A percentile compares a stretch with the other conserved stretches of the same genome.
Conservation (phyloP, 129 eudicot genomes). For the Arctium minus region DNA sequence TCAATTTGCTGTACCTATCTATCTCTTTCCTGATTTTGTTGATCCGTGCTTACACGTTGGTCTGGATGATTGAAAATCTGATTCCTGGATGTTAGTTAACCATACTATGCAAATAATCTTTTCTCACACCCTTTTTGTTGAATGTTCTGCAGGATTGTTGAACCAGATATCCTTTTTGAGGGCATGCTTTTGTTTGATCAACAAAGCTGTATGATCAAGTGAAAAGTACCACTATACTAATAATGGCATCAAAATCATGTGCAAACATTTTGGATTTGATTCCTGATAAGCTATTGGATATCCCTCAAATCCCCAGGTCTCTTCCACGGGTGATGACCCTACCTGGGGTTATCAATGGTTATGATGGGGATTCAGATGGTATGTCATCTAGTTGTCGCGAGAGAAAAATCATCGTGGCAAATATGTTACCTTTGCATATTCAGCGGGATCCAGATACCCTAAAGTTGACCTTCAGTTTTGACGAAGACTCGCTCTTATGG, state of each 20-base stretch:
- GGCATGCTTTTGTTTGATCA: background rate
- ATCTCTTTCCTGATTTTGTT: background rate
- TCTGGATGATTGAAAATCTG: background rate
- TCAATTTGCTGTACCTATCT: background rate
- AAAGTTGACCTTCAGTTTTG: constrained; percentile 63
- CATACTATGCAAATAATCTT: background rate
- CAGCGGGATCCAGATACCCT: constrained; percentile 52
- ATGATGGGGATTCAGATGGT: constrained; percentile 56
- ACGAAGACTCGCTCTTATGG: constrained; percentile 59
- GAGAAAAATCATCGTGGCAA: constrained; percentile 72
- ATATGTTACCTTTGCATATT: constrained; percentile 72
- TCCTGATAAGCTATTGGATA: constrained; percentile 55
- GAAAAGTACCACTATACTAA: background rate
- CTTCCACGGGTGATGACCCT: constrained; percentile 80
- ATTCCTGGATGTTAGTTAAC: background rate
- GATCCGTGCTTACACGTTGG: background rate
- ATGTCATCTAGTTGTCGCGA: constrained; percentile 41
- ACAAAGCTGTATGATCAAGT: constrained; percentile 21
- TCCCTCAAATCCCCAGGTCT: constrained; percentile 78
- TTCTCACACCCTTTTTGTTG: constrained; percentile 11
- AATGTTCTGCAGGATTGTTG: constrained; percentile 24
- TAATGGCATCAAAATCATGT: constrained; percentile 68
- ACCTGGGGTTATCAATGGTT: constrained; percentile 64
- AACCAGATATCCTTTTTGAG: constrained; percentile 9
- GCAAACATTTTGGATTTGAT: constrained; percentile 54